Evolutionary conservation across 768 basidiomycete genomes (phyloP).

Genomic region (Chalciporus piperatus): DNA sequence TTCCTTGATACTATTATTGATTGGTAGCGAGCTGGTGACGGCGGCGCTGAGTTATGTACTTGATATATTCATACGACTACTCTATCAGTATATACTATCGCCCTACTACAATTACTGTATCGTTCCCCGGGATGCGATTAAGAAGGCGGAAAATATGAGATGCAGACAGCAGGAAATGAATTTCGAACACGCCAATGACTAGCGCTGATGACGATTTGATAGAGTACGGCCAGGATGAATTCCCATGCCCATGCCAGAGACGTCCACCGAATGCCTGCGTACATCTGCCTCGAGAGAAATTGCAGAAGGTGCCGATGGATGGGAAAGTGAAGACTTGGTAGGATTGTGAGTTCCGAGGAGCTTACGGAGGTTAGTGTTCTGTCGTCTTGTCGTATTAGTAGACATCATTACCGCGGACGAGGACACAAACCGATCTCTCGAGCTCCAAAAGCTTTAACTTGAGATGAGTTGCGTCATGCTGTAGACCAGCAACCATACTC

Average conservation of each 20-base stretch:
- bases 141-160: not conserved
- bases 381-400: not conserved
- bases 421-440: slow-evolving; percentile 52
- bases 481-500: slow-evolving; percentile 74
- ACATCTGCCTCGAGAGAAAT: slow-evolving; percentile 32
- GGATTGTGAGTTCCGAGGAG: slow-evolving; percentile 28
- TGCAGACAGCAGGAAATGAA: not conserved
- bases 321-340: slow-evolving; percentile 12
- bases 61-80: slow-evolving; percentile 6
- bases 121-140: not conserved
- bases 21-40: not conserved
- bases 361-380: slow-evolving; percentile 34
- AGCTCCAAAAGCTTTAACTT: slow-evolving; percentile 67
- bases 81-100: slow-evolving; percentile 11
- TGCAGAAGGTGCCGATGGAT: slow-evolving; percentile 26
- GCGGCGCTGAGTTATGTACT: slow-evolving; percentile 3
- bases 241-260: slow-evolving; percentile 31
- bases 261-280: slow-evolving; percentile 32
- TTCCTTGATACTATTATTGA: not conserved
- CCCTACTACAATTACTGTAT: slow-evolving; percentile 21
- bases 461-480: slow-evolving; percentile 58
- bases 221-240: slow-evolving; percentile 14
- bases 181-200: not conserved
- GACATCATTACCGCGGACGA: not conserved
- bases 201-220: slow-evolving; percentile 9